Percentiles rank a stretch among this genome's conserved stretches.
phyloP scores from a whole-genome alignment of 2,329 filamentous ascomycete genomes.

The Arthrobotrys sinensis region DNA sequence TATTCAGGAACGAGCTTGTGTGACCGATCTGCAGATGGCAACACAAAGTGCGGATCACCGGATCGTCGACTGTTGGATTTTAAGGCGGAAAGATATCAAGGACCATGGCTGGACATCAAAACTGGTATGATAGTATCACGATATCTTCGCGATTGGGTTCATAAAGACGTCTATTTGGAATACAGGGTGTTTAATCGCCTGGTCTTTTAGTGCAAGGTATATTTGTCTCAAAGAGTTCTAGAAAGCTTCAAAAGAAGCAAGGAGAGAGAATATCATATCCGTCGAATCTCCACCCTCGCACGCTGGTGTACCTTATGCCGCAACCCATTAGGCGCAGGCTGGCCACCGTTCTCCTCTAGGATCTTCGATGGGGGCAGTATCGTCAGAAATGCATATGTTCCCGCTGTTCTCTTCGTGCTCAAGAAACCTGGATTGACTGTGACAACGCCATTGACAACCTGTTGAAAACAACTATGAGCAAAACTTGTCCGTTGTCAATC shows the following conservation, averaged over 20 bases:
- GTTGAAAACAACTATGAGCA: slow-evolving; percentile 59
- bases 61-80: slow-evolving; percentile 32
- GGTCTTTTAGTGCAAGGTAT: too few species aligned
- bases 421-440: slow-evolving; percentile 91
- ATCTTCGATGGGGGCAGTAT: slow-evolving; percentile 77
- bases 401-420: slow-evolving; percentile 85
- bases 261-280: slow-evolving; percentile 72
- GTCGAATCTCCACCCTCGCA: slow-evolving; percentile 87
- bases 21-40: slow-evolving; percentile 19
- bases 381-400: slow-evolving; percentile 86
- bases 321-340: slow-evolving; percentile 65
- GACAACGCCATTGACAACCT: slow-evolving; percentile 92
- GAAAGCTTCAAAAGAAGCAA: neutral
- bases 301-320: slow-evolving; percentile 85
- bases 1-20: slow-evolving; percentile 22
- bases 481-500: neutral
- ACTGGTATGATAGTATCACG: neutral
- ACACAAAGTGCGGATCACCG: slow-evolving; percentile 49
- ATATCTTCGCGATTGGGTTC: neutral
- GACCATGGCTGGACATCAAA: too few species aligned
- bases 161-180: slow-evolving; percentile 4
- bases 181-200: neutral
- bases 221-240: neutral
- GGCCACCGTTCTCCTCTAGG: slow-evolving; percentile 72
- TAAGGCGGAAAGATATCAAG: neutral